Evolutionary conservation across 176 grass and related monocot species (phyloP), one percentile per base, ranked within the genome.

Genomic region (Dendrocalamus sinicus): DNA sequence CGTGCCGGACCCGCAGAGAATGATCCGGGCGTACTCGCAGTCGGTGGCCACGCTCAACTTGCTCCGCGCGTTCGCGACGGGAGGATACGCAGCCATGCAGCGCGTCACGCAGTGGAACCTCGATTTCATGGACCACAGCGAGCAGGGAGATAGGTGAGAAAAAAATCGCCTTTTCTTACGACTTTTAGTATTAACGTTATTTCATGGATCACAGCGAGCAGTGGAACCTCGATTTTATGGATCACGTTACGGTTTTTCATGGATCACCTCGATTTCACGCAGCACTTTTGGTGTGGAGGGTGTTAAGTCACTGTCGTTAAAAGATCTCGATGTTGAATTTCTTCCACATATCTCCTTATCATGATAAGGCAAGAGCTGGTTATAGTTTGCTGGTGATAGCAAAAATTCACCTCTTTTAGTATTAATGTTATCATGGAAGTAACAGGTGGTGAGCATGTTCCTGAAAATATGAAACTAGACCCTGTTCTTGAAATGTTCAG

Each of bases 81-180:
- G 96, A 85, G 96, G 96, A 7, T 98, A 98, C 47, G 96, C 96
- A 2, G 91, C 93, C 12, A 95, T 98, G 93, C 93, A 98, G 72
- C 84, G 96, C 3, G 81, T 98, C 51, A 98, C 90, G 13, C 93
- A 92, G 47, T 98, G 96, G 96, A 95, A 98, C 78, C 90, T 98
- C 6, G 96, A 98, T 69, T 98, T 98, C 89, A 94, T 92, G 77
- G 91, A 89, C n/a, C 91, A 95, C 90, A 95, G 50, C 53, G 96
- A 98, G 79, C 93, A 98, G 88, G 96, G 93, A 7, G 96, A 95
- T 75, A 88, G 93, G 93, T 93, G 72, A 89, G 89, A 12, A 71
- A 16, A 26, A 24, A 70, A 37, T 28, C 1, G 0, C n/a, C 28
- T 3, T 68, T 47, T n/a, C 32, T 52, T 61, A 11, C 15, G 9